These are phyloP conservation scores for Epichloe sp. DNA, from an alignment of 2,329 filamentous ascomycete genomes.

Conservation along the genomic window DNA sequence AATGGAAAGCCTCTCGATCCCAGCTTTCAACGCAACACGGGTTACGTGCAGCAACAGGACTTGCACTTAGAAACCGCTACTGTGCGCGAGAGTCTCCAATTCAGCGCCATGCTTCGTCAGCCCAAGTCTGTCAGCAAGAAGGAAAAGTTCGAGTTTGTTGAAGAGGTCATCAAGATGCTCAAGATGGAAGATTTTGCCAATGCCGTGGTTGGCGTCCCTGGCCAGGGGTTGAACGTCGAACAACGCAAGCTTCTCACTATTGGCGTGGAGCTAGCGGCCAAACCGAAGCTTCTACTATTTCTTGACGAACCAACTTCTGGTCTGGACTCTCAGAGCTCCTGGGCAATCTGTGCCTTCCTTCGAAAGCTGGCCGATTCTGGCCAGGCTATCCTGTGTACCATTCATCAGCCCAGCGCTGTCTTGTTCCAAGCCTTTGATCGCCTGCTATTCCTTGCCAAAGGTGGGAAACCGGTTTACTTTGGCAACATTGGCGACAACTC, in stretches of 20 bases:
- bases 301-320: slow-evolving; percentile 49
- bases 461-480: slow-evolving; percentile 57
- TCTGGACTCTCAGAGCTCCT: slow-evolving; percentile 50
- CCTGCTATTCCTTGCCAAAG: slow-evolving; percentile 49
- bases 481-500: slow-evolving; percentile 52
- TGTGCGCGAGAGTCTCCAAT: slow-evolving; percentile 39
- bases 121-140: slow-evolving; percentile 36
- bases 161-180: slow-evolving; percentile 52
- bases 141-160: slow-evolving; percentile 49
- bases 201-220: slow-evolving; percentile 50
- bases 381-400: slow-evolving; percentile 41
- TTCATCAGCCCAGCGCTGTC: slow-evolving; percentile 41
- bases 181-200: slow-evolving; percentile 56
- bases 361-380: slow-evolving; percentile 44
- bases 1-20: slow-evolving; percentile 42
- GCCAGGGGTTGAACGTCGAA: slow-evolving; percentile 47
- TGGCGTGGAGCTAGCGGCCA: slow-evolving; percentile 44
- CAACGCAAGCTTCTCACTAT: slow-evolving; percentile 51
- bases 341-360: slow-evolving; percentile 49
- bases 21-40: slow-evolving; percentile 51
- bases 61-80: slow-evolving; percentile 42
- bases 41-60: slow-evolving; percentile 56
- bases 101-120: slow-evolving; percentile 45
- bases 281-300: slow-evolving; percentile 46
- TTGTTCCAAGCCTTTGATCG: slow-evolving; percentile 45